Evolutionary conservation across 2,329 filamentous ascomycete genomes (phyloP), one percentile per base, ranked within the genome.

Genomic region (Lasiodiplodia hormozganensis): DNA sequence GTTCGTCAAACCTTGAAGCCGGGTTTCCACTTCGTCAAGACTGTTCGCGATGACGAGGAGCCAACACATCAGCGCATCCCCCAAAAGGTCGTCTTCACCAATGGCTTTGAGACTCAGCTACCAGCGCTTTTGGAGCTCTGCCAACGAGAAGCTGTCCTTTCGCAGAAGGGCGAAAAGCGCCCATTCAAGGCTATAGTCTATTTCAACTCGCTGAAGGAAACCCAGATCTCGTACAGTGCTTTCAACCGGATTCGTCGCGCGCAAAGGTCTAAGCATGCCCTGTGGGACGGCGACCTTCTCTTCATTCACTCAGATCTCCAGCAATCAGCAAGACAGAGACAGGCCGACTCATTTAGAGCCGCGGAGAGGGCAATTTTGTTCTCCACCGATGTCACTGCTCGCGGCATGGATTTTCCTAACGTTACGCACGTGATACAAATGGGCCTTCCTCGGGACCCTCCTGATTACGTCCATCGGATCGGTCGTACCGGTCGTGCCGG

Each of bases 101-200:
- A 83, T 1, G 88, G 90, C 38, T 90, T 92, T 76, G 90, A 93
- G 74, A 96, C 97, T 78, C 82, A 90, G 52, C 85, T 93, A 70
- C 93, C 96, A 18, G 82, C 90, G 2, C 78, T 98, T 23, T 85
- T 96, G 66, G 94, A 98, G 79, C 85, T 97, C 64, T 83, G 90
- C 57, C 82, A 89, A 67, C 85, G 86, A 43, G 89, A 91, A 73
- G 78, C 85, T n/a, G 73, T 83, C 36, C 81, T 82, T 28, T 77
- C 77, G 70, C 73, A 73, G 78, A 71, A 75, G 79, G 70, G 81
- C 84, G 70, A 78, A 74, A 74, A 70, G 3, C 79, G 79, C 18
- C 92, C 93, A 0, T 97, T 98, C 87, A 99, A 99, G 85, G 93
- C 93, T n/a, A 96, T 99, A 70, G 84, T 97, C 52, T 99, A 97